phyloP scores from a whole-genome alignment of 305 asterid species.

The Fraxinus platypoda region DNA sequence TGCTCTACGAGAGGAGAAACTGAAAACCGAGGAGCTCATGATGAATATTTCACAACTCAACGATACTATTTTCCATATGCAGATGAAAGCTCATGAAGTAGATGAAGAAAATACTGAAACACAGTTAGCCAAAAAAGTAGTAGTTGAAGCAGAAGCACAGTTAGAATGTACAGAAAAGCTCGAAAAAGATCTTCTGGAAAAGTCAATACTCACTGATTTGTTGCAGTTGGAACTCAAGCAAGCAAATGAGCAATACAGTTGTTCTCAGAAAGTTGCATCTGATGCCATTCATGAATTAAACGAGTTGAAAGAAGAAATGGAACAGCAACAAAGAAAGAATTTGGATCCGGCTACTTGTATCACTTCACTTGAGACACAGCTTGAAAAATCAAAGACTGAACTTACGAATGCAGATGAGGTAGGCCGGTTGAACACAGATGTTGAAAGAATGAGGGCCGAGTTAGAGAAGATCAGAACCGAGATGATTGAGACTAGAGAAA shows the following conservation, averaged over 20 bases:
- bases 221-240: conserved; percentile 34
- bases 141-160: conserved; percentile 12
- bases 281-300: conserved; percentile 32
- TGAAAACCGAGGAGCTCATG: conserved; percentile 31
- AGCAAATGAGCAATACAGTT: conserved; percentile 31
- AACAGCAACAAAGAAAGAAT: conserved; percentile 30
- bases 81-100: conserved; percentile 17
- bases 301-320: conserved; percentile 30
- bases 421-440: neutral
- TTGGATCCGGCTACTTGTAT: conserved; percentile 34
- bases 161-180: neutral
- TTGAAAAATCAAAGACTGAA: conserved; percentile 30
- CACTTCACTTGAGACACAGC: conserved; percentile 35
- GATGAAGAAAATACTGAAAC: conserved; percentile 24
- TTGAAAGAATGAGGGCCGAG: conserved; percentile 28
- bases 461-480: conserved; percentile 25
- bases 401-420: conserved; percentile 19
- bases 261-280: conserved; percentile 30
- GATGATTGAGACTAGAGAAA: conserved; percentile 23
- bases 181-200: conserved; percentile 41
- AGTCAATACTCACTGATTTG: conserved; percentile 27
- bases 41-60: conserved; percentile 30
- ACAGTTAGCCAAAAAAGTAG: conserved; percentile 11
- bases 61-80: conserved; percentile 18
- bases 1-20: conserved; percentile 31